phyloP scores from a whole-genome alignment of 1,284 basidiomycete species.

The Ustilago loliicola region DNA sequence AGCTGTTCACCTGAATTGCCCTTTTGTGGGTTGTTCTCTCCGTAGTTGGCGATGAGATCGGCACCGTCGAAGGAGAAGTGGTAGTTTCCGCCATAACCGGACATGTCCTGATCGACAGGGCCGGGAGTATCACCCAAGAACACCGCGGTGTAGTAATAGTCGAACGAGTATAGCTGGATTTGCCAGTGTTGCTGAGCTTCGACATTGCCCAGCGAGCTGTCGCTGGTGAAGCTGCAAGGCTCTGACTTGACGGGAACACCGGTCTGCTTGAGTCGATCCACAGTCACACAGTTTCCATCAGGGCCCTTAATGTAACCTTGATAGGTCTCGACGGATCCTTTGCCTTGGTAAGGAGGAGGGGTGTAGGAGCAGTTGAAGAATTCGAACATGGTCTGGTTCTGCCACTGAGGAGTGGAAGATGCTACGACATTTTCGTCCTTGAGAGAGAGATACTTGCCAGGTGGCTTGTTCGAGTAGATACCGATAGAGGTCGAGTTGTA shows the following conservation, averaged over 20 bases:
- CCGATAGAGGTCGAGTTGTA: slow-evolving; percentile 19
- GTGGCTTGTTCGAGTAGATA: slow-evolving; percentile 9
- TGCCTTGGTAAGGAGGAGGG: neutral
- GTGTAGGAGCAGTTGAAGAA: slow-evolving; percentile 21
- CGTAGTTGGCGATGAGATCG: slow-evolving; percentile 7
- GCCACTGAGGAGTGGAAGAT: neutral
- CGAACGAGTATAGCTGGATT: slow-evolving; percentile 11
- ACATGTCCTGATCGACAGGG: neutral
- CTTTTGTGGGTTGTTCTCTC: neutral
- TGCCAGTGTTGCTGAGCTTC: slow-evolving; percentile 20
- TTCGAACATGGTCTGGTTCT: slow-evolving; percentile 17
- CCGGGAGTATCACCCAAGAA: slow-evolving; percentile 16
- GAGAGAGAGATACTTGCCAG: slow-evolving; percentile 6
- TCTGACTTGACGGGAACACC: neutral
- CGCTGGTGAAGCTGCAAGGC: slow-evolving; percentile 11
- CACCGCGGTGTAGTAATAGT: slow-evolving; percentile 7
- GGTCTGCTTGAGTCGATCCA: neutral
- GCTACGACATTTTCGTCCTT: neutral
- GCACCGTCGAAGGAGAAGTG: slow-evolving; percentile 10
- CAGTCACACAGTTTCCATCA: slow-evolving; percentile 16
- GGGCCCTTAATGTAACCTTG: slow-evolving; percentile 21
- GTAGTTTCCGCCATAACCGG: slow-evolving; percentile 8
- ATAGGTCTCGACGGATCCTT: slow-evolving; percentile 14
- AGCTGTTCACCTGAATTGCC: slow-evolving; percentile 4
- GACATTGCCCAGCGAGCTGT: slow-evolving; percentile 10